Conservation (phyloP, 352 stramenopile genomes). For the Phytophthora hybrid region DNA sequence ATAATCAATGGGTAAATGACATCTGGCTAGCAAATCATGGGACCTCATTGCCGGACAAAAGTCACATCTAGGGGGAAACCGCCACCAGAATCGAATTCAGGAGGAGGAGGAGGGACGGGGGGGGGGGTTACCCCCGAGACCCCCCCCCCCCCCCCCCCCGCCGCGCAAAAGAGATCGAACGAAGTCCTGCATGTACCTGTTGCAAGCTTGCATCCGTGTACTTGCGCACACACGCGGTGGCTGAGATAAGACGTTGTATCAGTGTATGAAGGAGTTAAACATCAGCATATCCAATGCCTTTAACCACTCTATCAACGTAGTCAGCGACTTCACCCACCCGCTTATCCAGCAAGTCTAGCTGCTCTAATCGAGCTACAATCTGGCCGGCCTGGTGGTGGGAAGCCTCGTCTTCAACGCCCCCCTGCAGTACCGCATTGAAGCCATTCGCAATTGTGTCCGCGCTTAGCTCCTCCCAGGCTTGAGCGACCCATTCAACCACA, state of each 20-base stretch:
- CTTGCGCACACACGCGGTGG: not conserved
- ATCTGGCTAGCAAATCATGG: too few species aligned
- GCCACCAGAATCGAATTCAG: not conserved
- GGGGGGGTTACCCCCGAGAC: not conserved
- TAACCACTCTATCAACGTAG: constrained; percentile 1
- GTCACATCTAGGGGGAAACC: too few species aligned
- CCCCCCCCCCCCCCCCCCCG: too few species aligned
- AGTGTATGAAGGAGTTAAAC: not conserved
- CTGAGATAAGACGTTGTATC: too few species aligned
- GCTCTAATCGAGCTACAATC: not conserved
- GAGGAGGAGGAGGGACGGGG: not conserved
- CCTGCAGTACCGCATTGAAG: not conserved
- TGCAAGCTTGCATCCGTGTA: not conserved
- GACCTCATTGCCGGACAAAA: too few species aligned
- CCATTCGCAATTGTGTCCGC: not conserved
- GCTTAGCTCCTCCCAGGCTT: not conserved
- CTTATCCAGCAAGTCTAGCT: constrained; percentile 1
- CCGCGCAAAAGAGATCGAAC: not conserved
- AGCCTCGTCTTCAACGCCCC: not conserved
- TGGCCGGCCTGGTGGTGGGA: not conserved
- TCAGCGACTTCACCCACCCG: not conserved
- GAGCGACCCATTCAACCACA: not conserved
- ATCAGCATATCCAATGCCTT: not conserved
- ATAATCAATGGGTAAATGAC: too few species aligned
- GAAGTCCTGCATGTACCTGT: not conserved